Percentiles rank a stretch among this genome's conserved stretches.
These are phyloP conservation scores for Paramarasmius palmivorus DNA, from an alignment of 1,284 basidiomycete genomes.

Conservation along the genomic window DNA sequence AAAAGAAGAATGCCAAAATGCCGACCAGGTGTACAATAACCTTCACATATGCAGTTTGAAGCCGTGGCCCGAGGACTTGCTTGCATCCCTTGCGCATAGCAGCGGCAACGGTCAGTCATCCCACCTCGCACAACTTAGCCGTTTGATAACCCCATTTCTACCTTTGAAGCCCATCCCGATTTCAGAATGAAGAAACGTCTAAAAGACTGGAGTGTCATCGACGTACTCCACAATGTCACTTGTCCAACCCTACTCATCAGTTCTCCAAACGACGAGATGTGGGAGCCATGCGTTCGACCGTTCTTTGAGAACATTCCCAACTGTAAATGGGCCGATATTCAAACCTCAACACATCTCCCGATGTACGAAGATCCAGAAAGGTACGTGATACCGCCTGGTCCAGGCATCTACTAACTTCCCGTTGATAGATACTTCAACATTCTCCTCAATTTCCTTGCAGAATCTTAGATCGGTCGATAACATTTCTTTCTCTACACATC, in stretches of 20 bases:
- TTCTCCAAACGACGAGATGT: constrained; percentile 11
- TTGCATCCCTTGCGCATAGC: not conserved
- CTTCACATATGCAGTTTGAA: constrained; percentile 10
- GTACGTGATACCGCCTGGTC: not conserved
- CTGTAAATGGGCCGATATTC: constrained; percentile 11
- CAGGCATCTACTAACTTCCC: not conserved
- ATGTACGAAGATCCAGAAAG: constrained; percentile 11
- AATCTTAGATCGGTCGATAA: not conserved
- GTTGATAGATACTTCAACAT: not conserved
- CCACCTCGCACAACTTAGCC: not conserved
- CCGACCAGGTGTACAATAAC: constrained; percentile 7
- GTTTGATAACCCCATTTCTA: not conserved
- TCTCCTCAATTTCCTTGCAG: not conserved
- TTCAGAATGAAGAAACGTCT: constrained; percentile 7
- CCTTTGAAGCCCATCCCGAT: constrained; percentile 4
- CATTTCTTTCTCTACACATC: not conserved
- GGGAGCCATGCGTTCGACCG: constrained; percentile 7
- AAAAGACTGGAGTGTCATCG: constrained; percentile 5
- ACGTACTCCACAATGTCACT: not conserved
- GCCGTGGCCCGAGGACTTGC: constrained; percentile 9
- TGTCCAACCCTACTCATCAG: constrained; percentile 10
- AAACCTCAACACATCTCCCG: constrained; percentile 6
- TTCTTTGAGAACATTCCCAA: constrained; percentile 7
- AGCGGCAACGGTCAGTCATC: constrained; percentile 6
- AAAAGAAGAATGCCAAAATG: constrained; percentile 6